Conservation (phyloP, 495 filamentous ascomycete genomes). For the Oidiodendron maius region DNA sequence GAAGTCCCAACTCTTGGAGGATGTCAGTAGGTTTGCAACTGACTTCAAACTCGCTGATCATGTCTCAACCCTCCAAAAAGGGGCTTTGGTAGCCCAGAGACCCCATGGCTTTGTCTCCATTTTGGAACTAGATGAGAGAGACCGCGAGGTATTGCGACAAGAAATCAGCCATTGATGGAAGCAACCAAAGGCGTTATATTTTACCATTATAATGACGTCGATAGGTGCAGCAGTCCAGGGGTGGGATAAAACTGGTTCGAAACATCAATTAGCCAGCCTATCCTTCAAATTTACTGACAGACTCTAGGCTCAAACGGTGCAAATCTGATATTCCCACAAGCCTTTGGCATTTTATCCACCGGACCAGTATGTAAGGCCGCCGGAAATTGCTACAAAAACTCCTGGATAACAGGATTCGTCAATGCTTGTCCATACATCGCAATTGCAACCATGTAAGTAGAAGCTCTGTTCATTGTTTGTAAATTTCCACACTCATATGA, state of each 20-base stretch:
- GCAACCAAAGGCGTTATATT: conserved; percentile 64
- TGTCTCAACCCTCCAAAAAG: conserved; percentile 63
- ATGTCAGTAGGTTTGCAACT: background rate
- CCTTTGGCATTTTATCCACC: conserved; percentile 23
- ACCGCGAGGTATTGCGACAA: conserved; percentile 46
- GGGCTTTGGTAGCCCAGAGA: conserved; percentile 63
- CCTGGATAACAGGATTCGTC: conserved; percentile 57
- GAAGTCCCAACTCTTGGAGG: background rate
- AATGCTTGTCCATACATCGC: conserved; percentile 47
- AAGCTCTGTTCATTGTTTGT: too few relatives aligned
- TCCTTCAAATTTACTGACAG: too few relatives aligned
- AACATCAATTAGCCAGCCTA: too few relatives aligned
- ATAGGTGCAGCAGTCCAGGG: conserved; percentile 62
- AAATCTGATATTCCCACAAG: conserved; percentile 9
- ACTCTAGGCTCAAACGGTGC: conserved; percentile 19
- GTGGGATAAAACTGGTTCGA: conserved; percentile 19
- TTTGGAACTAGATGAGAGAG: conserved; percentile 12
- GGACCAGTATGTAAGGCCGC: too few relatives aligned
- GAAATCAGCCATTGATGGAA: conserved; percentile 68
- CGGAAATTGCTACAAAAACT: conserved; percentile 31
- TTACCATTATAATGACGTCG: conserved; percentile 60
- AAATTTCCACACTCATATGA: too few relatives aligned
- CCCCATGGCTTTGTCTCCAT: conserved; percentile 35
- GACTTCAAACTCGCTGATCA: conserved; percentile 34
- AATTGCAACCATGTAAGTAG: too few relatives aligned